Conservation (phyloP, 306 rosid genomes). For the Castanea crenata region DNA sequence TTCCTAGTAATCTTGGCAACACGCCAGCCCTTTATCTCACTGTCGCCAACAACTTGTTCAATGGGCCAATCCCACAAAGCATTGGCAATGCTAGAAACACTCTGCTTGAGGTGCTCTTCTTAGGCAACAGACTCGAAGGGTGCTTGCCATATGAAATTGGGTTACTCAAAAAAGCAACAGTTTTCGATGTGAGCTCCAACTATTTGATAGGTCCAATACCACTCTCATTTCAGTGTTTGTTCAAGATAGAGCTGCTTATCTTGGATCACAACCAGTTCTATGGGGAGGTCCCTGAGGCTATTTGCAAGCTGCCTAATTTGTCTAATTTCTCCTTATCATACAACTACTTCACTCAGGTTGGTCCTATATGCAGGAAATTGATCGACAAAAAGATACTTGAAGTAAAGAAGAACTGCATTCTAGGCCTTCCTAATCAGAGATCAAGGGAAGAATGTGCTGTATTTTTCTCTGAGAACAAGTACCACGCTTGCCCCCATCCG, state of each 20-base stretch:
- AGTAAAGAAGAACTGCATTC: constrained; percentile 55
- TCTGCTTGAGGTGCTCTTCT: constrained; percentile 64
- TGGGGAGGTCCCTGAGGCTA: constrained; percentile 56
- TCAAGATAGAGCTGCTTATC: constrained; percentile 33
- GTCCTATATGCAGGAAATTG: constrained; percentile 50
- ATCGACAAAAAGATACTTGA: constrained; percentile 36
- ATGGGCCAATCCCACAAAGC: constrained; percentile 58
- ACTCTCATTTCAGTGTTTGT: constrained; percentile 57
- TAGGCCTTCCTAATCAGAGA: constrained; percentile 42
- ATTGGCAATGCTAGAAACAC: constrained; percentile 44
- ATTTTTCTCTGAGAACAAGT: constrained; percentile 18
- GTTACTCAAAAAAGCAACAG: constrained; percentile 26
- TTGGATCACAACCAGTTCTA: constrained; percentile 45
- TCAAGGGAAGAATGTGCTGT: constrained; percentile 19
- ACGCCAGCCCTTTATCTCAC: constrained; percentile 65
- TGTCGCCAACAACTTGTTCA: constrained; percentile 58
- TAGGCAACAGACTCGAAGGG: constrained; percentile 46
- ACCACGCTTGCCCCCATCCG: constrained; percentile 26
- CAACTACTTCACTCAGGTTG: constrained; percentile 61
- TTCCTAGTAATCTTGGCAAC: constrained; percentile 55
- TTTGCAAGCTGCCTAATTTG: constrained; percentile 48
- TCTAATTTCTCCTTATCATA: constrained; percentile 29
- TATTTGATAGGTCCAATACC: constrained; percentile 66
- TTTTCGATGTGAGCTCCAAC: constrained; percentile 64
- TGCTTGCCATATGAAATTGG: constrained; percentile 78